A percentile compares a stretch with the other conserved stretches of the same genome.
Evolutionary conservation across 371 early-diverging fungal genomes (phyloP).

Genomic region (Mucor velutinosus): DNA sequence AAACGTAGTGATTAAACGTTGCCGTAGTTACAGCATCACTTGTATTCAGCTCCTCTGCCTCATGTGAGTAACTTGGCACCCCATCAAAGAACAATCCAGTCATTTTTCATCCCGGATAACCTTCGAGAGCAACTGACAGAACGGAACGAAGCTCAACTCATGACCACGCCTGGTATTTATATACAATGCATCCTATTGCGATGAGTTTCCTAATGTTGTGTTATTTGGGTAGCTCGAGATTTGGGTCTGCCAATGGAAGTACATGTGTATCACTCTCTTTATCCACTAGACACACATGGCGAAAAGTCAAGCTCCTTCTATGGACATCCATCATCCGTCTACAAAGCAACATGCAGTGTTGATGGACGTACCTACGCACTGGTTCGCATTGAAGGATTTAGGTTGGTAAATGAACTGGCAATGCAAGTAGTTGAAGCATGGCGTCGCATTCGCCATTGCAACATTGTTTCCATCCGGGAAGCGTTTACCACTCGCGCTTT

Average conservation of each 20-base stretch:
- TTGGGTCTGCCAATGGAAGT: slow-evolving; percentile 61
- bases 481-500: slow-evolving; percentile 95
- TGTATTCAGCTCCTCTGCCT: slow-evolving; percentile 73
- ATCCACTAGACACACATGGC: slow-evolving; percentile 67
- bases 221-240: slow-evolving; percentile 42
- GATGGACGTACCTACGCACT: slow-evolving; percentile 87
- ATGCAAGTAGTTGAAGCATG: slow-evolving; percentile 85
- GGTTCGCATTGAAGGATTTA: slow-evolving; percentile 76
- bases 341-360: slow-evolving; percentile 79
- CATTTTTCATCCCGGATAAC: slow-evolving; percentile 85
- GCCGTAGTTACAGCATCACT: slow-evolving; percentile 74
- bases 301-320: slow-evolving; percentile 51
- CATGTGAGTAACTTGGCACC: slow-evolving; percentile 68
- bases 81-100: slow-evolving; percentile 75
- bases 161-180: slow-evolving; percentile 58
- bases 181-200: background rate
- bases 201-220: background rate
- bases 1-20: background rate
- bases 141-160: slow-evolving; percentile 70
- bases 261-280: slow-evolving; percentile 66
- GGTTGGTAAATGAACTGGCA: slow-evolving; percentile 77
- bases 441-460: slow-evolving; percentile 82
- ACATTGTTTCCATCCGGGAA: slow-evolving; percentile 87
- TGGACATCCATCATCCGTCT: slow-evolving; percentile 78
- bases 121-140: slow-evolving; percentile 79